These are phyloP conservation scores for Avicennia marina DNA, from an alignment of 257 asterid species.

Conservation along the genomic window DNA sequence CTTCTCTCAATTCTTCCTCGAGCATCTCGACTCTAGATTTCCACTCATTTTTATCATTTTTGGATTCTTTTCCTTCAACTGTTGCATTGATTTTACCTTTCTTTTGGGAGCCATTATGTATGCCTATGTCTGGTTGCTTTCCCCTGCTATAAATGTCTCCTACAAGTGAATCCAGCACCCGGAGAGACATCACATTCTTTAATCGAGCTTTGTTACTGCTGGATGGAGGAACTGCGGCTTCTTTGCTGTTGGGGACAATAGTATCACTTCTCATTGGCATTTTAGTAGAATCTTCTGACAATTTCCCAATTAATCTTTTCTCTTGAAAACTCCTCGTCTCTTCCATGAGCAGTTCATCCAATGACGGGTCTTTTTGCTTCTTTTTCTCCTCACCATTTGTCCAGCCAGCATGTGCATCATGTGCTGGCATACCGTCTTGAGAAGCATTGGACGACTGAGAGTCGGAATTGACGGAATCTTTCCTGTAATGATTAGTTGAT, in stretches of 20 bases:
- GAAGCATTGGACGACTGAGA: conserved; percentile 1
- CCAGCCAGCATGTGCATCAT: no score
- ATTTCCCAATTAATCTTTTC: conserved; percentile 24
- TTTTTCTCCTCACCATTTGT: no score
- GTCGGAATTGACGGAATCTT: no score
- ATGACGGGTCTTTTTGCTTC: no score
- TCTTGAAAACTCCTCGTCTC: conserved; percentile 18
- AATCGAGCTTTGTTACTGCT: conserved; percentile 37
- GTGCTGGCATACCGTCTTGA: no score
- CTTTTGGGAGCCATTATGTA: conserved; percentile 26
- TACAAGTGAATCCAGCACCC: conserved; percentile 29
- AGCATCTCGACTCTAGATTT: conserved; percentile 52
- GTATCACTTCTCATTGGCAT: conserved; percentile 21
- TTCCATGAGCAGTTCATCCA: no score
- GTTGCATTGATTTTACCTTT: conserved; percentile 20
- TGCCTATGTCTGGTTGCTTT: conserved; percentile 36
- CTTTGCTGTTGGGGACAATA: conserved; percentile 25
- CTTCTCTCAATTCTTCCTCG: conserved; percentile 80
- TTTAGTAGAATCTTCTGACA: conserved; percentile 24
- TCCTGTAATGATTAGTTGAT: conserved; percentile 17
- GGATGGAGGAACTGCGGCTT: conserved; percentile 32
- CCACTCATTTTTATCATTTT: conserved; percentile 38
- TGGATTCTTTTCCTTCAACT: conserved; percentile 29
- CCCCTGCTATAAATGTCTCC: conserved; percentile 25
- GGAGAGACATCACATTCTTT: conserved; percentile 53